These are phyloP conservation scores for Aegilops tauschii DNA, from an alignment of 176 grass and related monocot species.

Conservation along the genomic window DNA sequence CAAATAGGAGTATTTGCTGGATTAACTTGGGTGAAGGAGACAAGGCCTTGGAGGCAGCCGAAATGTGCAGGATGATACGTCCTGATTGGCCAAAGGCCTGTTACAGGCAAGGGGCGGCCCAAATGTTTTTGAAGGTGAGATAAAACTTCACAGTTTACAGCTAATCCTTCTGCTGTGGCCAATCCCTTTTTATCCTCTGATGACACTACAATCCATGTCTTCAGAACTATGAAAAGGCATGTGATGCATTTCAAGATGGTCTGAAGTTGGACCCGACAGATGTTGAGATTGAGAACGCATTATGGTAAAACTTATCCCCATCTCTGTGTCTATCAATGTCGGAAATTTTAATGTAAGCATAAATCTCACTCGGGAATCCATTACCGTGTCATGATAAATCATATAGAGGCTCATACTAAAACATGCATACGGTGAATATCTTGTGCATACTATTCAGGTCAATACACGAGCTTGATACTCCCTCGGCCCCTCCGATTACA, in stretches of 20 bases:
- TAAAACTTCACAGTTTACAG: not conserved
- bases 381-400: not conserved
- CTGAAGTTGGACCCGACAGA: conserved; percentile 27
- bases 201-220: not conserved
- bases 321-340: not conserved
- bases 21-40: too few relatives aligned
- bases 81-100: conserved; percentile 36
- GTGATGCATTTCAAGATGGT: conserved; percentile 32
- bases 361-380: not conserved
- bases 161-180: too few relatives aligned
- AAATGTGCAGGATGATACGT: too few relatives aligned
- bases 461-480: too few relatives aligned
- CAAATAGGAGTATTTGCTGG: too few relatives aligned
- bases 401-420: too few relatives aligned
- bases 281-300: conserved; percentile 7
- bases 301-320: not conserved
- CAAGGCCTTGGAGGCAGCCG: too few relatives aligned
- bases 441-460: too few relatives aligned
- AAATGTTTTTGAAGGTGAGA: conserved; percentile 39
- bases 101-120: conserved; percentile 36
- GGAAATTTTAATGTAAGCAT: not conserved
- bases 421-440: too few relatives aligned
- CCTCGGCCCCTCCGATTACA: too few relatives aligned
- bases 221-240: conserved; percentile 45
- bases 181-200: too few relatives aligned